Evolutionary conservation across 1,284 basidiomycete species (phyloP), one percentile per base, ranked within the genome.

Genomic region (Trametes versicolor): DNA sequence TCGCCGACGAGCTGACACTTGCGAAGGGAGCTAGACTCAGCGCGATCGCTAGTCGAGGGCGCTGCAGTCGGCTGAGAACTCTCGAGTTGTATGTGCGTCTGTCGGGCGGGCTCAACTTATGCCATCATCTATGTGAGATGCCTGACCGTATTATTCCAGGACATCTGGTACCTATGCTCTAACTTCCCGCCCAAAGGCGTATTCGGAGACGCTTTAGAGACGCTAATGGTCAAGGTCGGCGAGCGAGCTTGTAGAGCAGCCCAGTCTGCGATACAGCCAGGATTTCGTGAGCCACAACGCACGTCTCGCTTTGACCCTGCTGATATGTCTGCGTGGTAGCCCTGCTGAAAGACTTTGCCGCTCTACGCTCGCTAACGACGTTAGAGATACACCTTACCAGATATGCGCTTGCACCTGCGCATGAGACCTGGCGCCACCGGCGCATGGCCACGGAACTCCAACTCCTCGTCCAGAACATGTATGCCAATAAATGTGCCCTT

Each of bases 161-260:
- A 50, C 29, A 29, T 50, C 12, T 50, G 49, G 27, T 50, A 32
- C 19, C 9, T 32, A 32, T 50, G 45, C 15, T 21, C 45, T 12
- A 21, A n/a, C 4, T 48, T 48, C 21, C 49, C 49, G 17, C 49
- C 49, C 27, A 19, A 32, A 27, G 29, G 19, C 6, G 49, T 50
- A 2, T 50, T 50, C 19, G 49, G 49, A 1, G 13, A 9, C 5
- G 15, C 49, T 10, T 17, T 50, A 27, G 29, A 50, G 4, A 50
- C 17, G 27, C 49, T 50, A 3, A 50, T 27, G 2, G 21, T 50
- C n/a, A 50, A 17, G 19, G 29, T 50, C 49, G 49, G 49, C 7
- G 49, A 50, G 49, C 25, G 49, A 9, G 49, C 71, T 23, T 2
- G 3, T 10, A 48, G 45, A 19, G 41, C 41, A 19, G 41, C 15